Evolutionary conservation across 2,329 filamentous ascomycete species (phyloP), one percentile per base, ranked within the genome.

Genomic region (Fusarium humuli): DNA sequence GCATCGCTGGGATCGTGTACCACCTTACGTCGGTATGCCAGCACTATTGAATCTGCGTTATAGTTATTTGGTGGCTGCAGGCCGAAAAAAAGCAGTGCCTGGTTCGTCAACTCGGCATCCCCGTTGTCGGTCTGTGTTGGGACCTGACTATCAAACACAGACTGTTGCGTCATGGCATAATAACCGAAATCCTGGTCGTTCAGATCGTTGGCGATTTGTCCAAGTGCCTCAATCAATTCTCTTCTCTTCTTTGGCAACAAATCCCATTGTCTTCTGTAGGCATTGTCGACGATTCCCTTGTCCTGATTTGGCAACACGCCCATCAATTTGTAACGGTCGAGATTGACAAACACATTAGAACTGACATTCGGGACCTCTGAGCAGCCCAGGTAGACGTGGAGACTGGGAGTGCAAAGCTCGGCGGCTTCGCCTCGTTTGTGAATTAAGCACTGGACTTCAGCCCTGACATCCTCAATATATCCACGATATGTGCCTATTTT

Each of bases 401-500:
- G 72, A n/a, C 75, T 62, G 5, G 71, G 71, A 9, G 73, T 73
- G 42, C 79, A 79, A 47, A 79, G 77, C 58, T 81, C 79, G 5
- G 70, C 68, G 20, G 71, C 66, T 69, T 78, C 75, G n/a, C 78
- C 75, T 41, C 70, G 76, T 75, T 71, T 79, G 65, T 77, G 78
- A 67, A 79, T 83, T 54, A 80, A 78, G 54, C 73, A 84, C 71
- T 86, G 83, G 3, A 86, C 77, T 67, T 87, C 85, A 41, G 80
- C 80, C 59, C 83, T 80, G 27, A 86, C 79, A 65, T 87, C 84
- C 61, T 87, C 84, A 61, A 84, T 78, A 53, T 83, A 87, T 3
- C 82, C 83, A 32, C 85, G 81, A 59, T 80, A 80, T 2, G 82
- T 84, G 4, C 78, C 79, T 11, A 82, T 67, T 34, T 80, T 75